Percentiles rank a stretch among this genome's conserved stretches.
Conservation (phyloP, 495 filamentous ascomycete genomes). For the Aspergillus steynii region DNA sequence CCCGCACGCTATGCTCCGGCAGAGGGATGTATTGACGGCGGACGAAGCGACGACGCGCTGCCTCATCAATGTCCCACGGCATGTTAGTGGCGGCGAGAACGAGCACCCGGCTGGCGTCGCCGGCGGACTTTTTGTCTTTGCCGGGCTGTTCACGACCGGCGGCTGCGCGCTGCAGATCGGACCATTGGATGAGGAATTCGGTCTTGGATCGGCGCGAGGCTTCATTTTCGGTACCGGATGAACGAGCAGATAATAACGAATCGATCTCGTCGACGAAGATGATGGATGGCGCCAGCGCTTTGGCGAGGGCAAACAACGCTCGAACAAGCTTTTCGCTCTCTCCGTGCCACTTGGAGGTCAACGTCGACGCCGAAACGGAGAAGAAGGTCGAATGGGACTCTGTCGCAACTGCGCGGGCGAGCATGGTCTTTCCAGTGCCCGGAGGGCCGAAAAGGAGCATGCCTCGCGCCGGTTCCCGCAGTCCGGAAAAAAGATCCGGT, state of each 20-base stretch:
- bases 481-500: constrained; percentile 91
- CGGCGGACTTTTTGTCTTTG: constrained; percentile 66
- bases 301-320: constrained; percentile 87
- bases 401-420: constrained; percentile 91
- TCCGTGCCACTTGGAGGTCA: constrained; percentile 95
- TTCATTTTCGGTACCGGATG: constrained; percentile 85
- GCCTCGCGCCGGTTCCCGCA: constrained; percentile 89
- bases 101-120: constrained; percentile 87
- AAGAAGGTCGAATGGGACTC: constrained; percentile 97
- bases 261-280: constrained; percentile 99
- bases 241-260: constrained; percentile 82
- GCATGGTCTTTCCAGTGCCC: constrained; percentile 97
- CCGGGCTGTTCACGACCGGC: constrained; percentile 77
- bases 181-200: constrained; percentile 98
- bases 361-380: constrained; percentile 88
- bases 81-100: constrained; percentile 96
- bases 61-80: constrained; percentile 98
- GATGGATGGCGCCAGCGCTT: constrained; percentile 87
- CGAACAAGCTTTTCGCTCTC: constrained; percentile 96
- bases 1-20: constrained; percentile 79
- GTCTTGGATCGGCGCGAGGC: constrained; percentile 94
- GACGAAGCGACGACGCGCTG: constrained; percentile 87
- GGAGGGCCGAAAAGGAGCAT: constrained; percentile 98
- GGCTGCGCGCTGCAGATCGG: constrained; percentile 86
- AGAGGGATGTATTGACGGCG: constrained; percentile 94